phyloP scores from a whole-genome alignment of 2,329 filamentous ascomycete species.

The Immersiporthe knoxdaviesiana region DNA sequence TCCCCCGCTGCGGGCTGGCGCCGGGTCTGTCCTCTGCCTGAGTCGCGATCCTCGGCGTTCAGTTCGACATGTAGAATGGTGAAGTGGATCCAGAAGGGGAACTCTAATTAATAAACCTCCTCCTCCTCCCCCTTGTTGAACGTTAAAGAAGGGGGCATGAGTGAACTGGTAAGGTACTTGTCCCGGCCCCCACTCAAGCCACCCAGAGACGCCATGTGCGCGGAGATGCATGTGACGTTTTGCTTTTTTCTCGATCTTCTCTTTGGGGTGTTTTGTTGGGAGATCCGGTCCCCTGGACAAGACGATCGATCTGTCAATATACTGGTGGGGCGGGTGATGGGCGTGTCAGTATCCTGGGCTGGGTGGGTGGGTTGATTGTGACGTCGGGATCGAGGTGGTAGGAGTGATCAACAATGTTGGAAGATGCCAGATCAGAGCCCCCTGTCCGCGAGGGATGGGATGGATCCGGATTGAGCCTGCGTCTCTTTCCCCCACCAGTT shows the following conservation, averaged over 20 bases:
- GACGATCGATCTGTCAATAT: background rate
- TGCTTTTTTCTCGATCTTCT: background rate
- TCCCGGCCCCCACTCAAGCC: no score
- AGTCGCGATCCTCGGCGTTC: background rate
- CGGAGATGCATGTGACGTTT: background rate
- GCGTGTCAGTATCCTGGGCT: background rate
- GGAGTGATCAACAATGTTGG: background rate
- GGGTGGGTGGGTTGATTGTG: background rate
- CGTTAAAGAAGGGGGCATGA: background rate
- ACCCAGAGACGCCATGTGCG: background rate
- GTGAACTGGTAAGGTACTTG: background rate
- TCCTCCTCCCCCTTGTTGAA: background rate
- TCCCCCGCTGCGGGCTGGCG: no score
- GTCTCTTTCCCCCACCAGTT: background rate
- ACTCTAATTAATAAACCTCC: background rate
- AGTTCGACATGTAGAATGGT: background rate
- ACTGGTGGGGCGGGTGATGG: background rate
- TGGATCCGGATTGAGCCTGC: background rate
- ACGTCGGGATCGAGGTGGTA: background rate
- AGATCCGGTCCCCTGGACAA: no score
- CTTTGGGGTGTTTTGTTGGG: background rate
- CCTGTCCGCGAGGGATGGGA: background rate
- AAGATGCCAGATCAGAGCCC: background rate
- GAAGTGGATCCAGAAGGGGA: background rate
- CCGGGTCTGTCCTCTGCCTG: background rate